Evolutionary conservation across 345 rosid genomes (phyloP), one percentile per base, ranked within the genome.

Genomic region (Physaria fendleri): DNA sequence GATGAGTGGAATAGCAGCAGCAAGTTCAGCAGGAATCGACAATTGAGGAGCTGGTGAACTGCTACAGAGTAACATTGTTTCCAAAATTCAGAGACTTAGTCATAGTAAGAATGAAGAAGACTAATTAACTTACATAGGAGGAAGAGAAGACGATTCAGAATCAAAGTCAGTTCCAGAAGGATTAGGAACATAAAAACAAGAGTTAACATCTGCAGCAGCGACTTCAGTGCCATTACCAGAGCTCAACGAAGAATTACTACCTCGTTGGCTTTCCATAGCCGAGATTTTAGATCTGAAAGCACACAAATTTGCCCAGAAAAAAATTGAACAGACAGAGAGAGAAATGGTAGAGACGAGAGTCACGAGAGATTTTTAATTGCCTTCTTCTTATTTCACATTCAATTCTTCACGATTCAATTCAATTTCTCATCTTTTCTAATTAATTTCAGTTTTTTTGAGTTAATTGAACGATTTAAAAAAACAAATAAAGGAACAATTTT

Each of bases 1-100:
- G 56, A 88, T 80, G 81, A 93, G 84, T 28, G 98, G 94, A 61
- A 93, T 82, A 33, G 94, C 99, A 27, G 84, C 85, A 46, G 99
- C 94, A 74, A 93, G 95, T 53, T 93, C 97, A 0, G 89, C 77
- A 8, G 97, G 97, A 59, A 89, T 72, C 52, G 88, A 65, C 79
- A 72, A 73, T 69, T 61, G 73, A 45, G 73, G 73, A 38, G 74
- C 64, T 54, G 74, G 64, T 8, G 74, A 62, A 30, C 72, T 68
- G 44, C 39, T 8, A 40, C 20, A 46, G 8, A 42, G 59, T 10
- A 22, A 29, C 30, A 27, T 7, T 14, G 2, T 6, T 38, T 30
- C n/a, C 11, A 17, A 50, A 41, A 65, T 59, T 54, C 67, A 74
- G 34, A 56, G 5, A 2, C 24, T 22, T 22, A n/a, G n/a, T n/a